phyloP scores from a whole-genome alignment of 306 rosid species.

The Ormosia emarginata region DNA sequence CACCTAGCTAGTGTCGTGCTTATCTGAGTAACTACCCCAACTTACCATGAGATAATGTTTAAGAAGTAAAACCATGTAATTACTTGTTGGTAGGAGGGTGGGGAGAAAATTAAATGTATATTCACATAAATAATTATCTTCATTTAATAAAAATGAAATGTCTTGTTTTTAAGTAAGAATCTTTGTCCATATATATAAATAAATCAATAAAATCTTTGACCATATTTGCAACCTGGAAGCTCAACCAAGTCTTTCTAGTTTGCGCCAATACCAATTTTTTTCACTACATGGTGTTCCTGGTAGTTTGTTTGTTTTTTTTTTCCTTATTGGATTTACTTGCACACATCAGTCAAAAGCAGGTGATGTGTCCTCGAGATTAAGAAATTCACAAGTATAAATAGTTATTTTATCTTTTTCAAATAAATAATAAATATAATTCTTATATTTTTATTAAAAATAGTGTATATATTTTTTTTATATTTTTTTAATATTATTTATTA shows the following conservation, averaged over 20 bases:
- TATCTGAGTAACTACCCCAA: not conserved
- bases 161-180: not conserved
- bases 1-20: conserved; percentile 12
- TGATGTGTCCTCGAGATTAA: no score
- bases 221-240: not conserved
- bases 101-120: not conserved
- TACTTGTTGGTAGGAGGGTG: not conserved
- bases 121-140: not conserved
- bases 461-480: no score
- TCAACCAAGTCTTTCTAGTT: not conserved
- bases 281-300: not conserved
- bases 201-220: not conserved
- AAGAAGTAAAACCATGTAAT: not conserved
- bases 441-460: no score
- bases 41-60: not conserved
- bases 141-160: not conserved
- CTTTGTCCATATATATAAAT: not conserved
- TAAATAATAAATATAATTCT: not conserved
- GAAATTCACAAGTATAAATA: no score
- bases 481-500: no score
- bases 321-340: no score
- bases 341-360: no score
- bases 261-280: not conserved
- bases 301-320: no score
- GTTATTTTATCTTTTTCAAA: not conserved